These are phyloP conservation scores for Talaromyces amestolkiae DNA, from an alignment of 2,329 filamentous ascomycete genomes.

Conservation along the genomic window DNA sequence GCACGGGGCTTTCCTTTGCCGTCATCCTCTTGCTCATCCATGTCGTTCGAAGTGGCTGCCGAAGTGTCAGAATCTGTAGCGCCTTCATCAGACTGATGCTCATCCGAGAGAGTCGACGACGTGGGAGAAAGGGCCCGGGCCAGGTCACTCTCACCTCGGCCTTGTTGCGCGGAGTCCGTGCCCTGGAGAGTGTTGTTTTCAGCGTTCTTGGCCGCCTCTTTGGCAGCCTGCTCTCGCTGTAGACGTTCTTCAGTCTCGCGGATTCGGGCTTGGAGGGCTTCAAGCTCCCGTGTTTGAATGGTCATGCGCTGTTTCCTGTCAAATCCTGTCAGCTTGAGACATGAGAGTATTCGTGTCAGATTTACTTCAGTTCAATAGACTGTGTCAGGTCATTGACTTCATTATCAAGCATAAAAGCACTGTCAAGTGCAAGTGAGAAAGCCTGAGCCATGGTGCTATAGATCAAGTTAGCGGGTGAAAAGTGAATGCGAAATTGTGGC, in stretches of 20 bases:
- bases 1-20: conserved; percentile 10
- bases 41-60: conserved; percentile 24
- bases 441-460: conserved; percentile 78
- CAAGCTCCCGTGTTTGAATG: conserved; percentile 73
- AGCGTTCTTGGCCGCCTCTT: conserved; percentile 19
- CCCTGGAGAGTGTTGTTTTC: conserved; percentile 13
- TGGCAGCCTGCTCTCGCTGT: conserved; percentile 28
- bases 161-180: conserved; percentile 20
- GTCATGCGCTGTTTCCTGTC: conserved; percentile 75
- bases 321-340: neutral
- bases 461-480: neutral
- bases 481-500: neutral
- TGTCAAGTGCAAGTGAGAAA: conserved; percentile 82
- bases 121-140: conserved; percentile 22
- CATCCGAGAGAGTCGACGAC: conserved; percentile 22
- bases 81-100: conserved; percentile 25
- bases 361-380: conserved; percentile 79
- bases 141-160: conserved; percentile 23
- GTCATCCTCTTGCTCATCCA: conserved; percentile 15
- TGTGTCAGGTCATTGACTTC: conserved; percentile 70
- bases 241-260: conserved; percentile 82
- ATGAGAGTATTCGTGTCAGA: neutral
- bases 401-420: conserved; percentile 84
- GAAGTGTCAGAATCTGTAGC: conserved; percentile 26
- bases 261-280: conserved; percentile 78